A percentile compares a stretch with the other conserved stretches of the same genome.
Conservation (phyloP, 2,329 filamentous ascomycete species). For the Phaeosphaeriaceae sp. region DNA sequence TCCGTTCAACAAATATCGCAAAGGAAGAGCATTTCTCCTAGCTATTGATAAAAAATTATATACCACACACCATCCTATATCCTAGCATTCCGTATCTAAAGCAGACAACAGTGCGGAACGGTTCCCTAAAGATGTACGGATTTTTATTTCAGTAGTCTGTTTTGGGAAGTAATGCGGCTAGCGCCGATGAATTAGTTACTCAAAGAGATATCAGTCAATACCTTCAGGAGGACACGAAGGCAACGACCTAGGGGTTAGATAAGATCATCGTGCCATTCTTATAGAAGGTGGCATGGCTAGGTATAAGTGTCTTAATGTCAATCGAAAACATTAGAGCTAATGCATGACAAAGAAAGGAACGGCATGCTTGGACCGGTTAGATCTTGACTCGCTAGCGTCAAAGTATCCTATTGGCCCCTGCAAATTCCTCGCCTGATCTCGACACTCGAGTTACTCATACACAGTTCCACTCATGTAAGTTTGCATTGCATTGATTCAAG, state of each 20-base stretch:
- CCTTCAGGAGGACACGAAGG: slow-evolving; percentile 40
- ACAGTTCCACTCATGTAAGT: not conserved
- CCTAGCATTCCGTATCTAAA: slow-evolving; percentile 40
- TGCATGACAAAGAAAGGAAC: no score
- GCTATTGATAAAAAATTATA: no score
- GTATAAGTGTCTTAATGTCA: no score
- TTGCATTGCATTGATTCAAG: no score
- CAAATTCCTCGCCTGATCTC: slow-evolving; percentile 6
- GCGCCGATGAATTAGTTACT: slow-evolving; percentile 49
- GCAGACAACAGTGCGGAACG: slow-evolving; percentile 41
- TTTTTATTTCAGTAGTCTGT: slow-evolving; percentile 46
- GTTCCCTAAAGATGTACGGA: slow-evolving; percentile 46
- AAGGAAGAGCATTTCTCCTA: no score
- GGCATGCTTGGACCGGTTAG: not conserved
- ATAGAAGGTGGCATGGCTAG: no score
- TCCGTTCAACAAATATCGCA: no score
- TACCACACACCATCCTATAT: no score
- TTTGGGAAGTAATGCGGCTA: slow-evolving; percentile 43
- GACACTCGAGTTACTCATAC: not conserved
- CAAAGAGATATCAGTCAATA: slow-evolving; percentile 48
- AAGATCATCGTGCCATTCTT: no score
- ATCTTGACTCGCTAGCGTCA: slow-evolving; percentile 12
- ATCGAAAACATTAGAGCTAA: no score
- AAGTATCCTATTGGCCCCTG: slow-evolving; percentile 13
- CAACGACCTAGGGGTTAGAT: slow-evolving; percentile 13